phyloP scores from a whole-genome alignment of 352 stramenopile species.

The Phytophthora litchii region DNA sequence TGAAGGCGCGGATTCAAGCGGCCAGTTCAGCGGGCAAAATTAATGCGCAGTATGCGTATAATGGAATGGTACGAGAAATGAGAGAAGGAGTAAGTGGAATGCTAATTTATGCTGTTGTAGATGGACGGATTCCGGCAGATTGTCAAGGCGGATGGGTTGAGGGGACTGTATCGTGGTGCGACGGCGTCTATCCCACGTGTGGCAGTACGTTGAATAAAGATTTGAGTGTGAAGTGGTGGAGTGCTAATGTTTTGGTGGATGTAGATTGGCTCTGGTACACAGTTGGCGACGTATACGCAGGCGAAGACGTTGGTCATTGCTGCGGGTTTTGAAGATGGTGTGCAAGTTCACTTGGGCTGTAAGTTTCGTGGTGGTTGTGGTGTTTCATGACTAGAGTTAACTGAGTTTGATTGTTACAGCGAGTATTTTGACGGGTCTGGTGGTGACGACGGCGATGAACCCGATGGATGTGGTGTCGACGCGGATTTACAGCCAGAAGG shows the following conservation, averaged over 20 bases:
- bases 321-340: slow-evolving; percentile 71
- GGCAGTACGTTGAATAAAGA: slow-evolving; percentile 47
- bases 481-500: slow-evolving; percentile 87
- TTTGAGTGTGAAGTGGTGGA: neutral
- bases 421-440: slow-evolving; percentile 80
- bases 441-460: slow-evolving; percentile 88
- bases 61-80: slow-evolving; percentile 62
- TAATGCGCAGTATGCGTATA: slow-evolving; percentile 87
- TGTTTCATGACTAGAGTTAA: neutral
- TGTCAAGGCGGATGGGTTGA: slow-evolving; percentile 67
- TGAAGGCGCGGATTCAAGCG: slow-evolving; percentile 86
- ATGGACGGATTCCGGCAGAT: slow-evolving; percentile 84
- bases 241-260: slow-evolving; percentile 9
- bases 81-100: neutral
- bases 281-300: slow-evolving; percentile 86
- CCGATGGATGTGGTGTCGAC: slow-evolving; percentile 90
- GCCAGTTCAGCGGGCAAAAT: slow-evolving; percentile 74
- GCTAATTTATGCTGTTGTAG: slow-evolving; percentile 38
- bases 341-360: slow-evolving; percentile 83
- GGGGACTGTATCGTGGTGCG: slow-evolving; percentile 76
- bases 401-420: slow-evolving; percentile 39
- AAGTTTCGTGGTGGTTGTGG: slow-evolving; percentile 15
- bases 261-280: slow-evolving; percentile 84
- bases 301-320: slow-evolving; percentile 84
- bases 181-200: slow-evolving; percentile 79